Base-by-base conservation (phyloP, 441 rosid genomes). In the Erysimum pusillum region DNA sequence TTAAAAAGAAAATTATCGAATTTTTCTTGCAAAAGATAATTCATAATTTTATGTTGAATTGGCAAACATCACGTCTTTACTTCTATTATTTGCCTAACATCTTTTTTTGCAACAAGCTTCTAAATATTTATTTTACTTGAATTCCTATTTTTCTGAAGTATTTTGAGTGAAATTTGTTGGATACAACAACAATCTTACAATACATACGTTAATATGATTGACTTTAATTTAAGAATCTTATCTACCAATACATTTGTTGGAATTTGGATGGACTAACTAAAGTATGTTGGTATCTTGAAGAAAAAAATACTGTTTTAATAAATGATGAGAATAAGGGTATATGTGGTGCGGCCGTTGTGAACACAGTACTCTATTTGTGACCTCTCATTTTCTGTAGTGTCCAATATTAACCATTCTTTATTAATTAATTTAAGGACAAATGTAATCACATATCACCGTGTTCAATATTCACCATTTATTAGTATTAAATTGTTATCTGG, bases 321-420 rank as follows among this genome's bases (percentile, higher is more conserved):
- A 9, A 25, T 32, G 74, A 68, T 52, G 10, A 57, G 54, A 57
- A 64, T 36, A 38, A 25, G 44, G 54, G 31, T 28, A 28, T 48
- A 34, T 51, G 44, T 72, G 73, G 59, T 67, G 60, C 59, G 46
- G 81, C 71, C 81, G 81, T 66, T 28, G 45, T 67, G 66, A 36
- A 61, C 74, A 54, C 74, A 73, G 77, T 60, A 35, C 35, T 49
- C 22, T 22, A 9, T 31, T 66, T 46, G 56, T 52, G 75, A 46
- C 69, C 59, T 62, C 52, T 34, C 67, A 28, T 39, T 63, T 46
- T 77, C 53, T 77, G 25, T 36, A 28, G 25, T 35, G 60, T 56
- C 67, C 44, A 31, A 70, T 53, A 70, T 46, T 44, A 59, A 62
- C 70, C 58, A 62, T 15, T 28, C 31, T 28, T 3, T 63, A 73